Base-by-base conservation (phyloP, 2,329 filamentous ascomycete species). In the Pseudogymnoascus sp. region DNA sequence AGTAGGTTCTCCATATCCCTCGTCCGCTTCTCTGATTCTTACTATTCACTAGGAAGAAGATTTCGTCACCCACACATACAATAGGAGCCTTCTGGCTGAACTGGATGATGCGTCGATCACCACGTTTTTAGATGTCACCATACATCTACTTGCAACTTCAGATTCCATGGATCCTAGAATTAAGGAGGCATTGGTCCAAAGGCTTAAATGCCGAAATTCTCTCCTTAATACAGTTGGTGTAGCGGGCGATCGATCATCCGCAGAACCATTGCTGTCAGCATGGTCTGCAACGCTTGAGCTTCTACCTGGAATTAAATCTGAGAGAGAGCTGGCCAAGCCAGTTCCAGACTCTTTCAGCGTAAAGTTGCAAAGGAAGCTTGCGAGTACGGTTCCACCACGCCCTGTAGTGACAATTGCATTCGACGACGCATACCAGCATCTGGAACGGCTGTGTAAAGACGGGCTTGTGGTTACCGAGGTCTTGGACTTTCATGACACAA, bases 61-160 rank as follows among this genome's bases (percentile, higher is more conserved):
- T 72, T 97, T 99, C 72, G 91, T 96, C 19, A 93, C 91, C 6
- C 92, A 96, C 74, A 89, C 93, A 0, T 97, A 95, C 73, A 89
- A 92, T 68, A 85, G 93, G 38, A 86, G 85, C 11, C 79, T 99
- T 0, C 80, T 97, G 6, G 84, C 86, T 26, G 77, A 81, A 13
- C 80, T 93, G 64, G 78, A 83, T 14, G 75, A 80, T 2, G 76
- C 80, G 4, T 61, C 62, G 4, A 71, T 73, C 33, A 63, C 72
- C 14, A 56, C 68, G n/a, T 68, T 73, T 21, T 47, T 74, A 21
- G 61, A 69, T 37, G 70, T 76, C 35, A 77, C 80, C 16, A 63
- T 61, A 44, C 59, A 66, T 11, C 61, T 68, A 26, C 50, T 74
- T 37, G 64, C 64, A 24, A 61, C 59, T n/a, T 64, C 68, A 4